Evolutionary conservation across 495 filamentous ascomycete genomes (phyloP).

Genomic region (Penicillium cinerascens): DNA sequence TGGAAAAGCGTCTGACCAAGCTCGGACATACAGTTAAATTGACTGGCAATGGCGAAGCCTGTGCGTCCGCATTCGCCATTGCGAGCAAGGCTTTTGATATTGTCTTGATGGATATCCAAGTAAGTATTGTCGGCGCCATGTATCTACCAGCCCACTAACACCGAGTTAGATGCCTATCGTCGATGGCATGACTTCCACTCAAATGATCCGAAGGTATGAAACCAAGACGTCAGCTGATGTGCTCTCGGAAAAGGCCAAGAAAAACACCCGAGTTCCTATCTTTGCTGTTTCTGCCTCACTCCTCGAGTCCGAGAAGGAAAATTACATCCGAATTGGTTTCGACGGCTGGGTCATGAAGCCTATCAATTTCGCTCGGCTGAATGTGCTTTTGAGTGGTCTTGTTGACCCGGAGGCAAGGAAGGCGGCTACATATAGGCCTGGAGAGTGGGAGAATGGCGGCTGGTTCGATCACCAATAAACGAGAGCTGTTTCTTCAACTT

Average conservation of each 20-base stretch:
- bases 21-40: slow-evolving; percentile 68
- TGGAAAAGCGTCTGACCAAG: slow-evolving; percentile 80
- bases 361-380: slow-evolving; percentile 67
- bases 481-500: slow-evolving; percentile 55
- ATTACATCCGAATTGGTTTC: slow-evolving; percentile 78
- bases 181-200: slow-evolving; percentile 78
- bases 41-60: slow-evolving; percentile 85
- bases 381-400: slow-evolving; percentile 59
- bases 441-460: slow-evolving; percentile 69
- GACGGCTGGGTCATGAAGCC: slow-evolving; percentile 91
- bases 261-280: slow-evolving; percentile 58
- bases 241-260: slow-evolving; percentile 53
- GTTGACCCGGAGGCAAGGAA: slow-evolving; percentile 48
- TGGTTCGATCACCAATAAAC: slow-evolving; percentile 71
- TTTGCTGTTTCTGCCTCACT: slow-evolving; percentile 90
- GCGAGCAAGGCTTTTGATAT: slow-evolving; percentile 65
- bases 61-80: slow-evolving; percentile 64
- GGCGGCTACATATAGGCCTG: slow-evolving; percentile 54
- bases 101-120: slow-evolving; percentile 96
- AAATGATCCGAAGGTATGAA: slow-evolving; percentile 76
- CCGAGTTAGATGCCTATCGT: slow-evolving; percentile 73
- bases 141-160: not conserved
- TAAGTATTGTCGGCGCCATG: not conserved
- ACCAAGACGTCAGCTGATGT: slow-evolving; percentile 42
- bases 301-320: slow-evolving; percentile 62